These are phyloP conservation scores for Leccinum broughii DNA, from an alignment of 768 basidiomycete species.

Conservation along the genomic window DNA sequence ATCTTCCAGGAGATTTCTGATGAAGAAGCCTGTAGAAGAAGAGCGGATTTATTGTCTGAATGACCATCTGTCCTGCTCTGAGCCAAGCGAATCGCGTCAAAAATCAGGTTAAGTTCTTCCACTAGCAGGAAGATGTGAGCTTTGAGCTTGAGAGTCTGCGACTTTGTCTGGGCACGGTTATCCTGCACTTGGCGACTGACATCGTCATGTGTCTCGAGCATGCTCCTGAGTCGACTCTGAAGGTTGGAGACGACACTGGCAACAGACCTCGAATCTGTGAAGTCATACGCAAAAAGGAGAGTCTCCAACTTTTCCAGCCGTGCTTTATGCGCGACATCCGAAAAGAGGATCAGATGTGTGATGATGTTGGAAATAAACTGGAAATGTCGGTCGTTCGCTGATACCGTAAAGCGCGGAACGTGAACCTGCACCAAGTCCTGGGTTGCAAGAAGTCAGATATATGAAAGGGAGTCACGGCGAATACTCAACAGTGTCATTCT, in stretches of 20 bases:
- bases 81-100: conserved; percentile 82
- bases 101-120: conserved; percentile 80
- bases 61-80: conserved; percentile 71
- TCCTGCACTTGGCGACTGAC: conserved; percentile 36
- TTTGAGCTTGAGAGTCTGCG: conserved; percentile 66
- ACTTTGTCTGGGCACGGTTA: conserved; percentile 40
- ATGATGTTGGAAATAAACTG: conserved; percentile 84
- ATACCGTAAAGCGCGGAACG: conserved; percentile 84
- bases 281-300: conserved; percentile 85
- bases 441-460: conserved; percentile 13
- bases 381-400: conserved; percentile 81
- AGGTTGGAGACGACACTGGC: conserved; percentile 68
- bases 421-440: conserved; percentile 82
- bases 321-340: conserved; percentile 80
- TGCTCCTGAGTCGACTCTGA: conserved; percentile 70
- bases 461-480: neutral
- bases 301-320: conserved; percentile 78
- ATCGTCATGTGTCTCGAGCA: conserved; percentile 51
- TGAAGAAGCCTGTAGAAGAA: conserved; percentile 78
- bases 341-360: conserved; percentile 85
- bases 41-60: conserved; percentile 74
- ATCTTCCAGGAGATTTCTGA: conserved; percentile 91
- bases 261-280: conserved; percentile 72
- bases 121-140: conserved; percentile 70
- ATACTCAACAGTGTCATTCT: conserved; percentile 59